These are phyloP conservation scores for Ilex aquifolium DNA, from an alignment of 257 asterid species.

Conservation along the genomic window DNA sequence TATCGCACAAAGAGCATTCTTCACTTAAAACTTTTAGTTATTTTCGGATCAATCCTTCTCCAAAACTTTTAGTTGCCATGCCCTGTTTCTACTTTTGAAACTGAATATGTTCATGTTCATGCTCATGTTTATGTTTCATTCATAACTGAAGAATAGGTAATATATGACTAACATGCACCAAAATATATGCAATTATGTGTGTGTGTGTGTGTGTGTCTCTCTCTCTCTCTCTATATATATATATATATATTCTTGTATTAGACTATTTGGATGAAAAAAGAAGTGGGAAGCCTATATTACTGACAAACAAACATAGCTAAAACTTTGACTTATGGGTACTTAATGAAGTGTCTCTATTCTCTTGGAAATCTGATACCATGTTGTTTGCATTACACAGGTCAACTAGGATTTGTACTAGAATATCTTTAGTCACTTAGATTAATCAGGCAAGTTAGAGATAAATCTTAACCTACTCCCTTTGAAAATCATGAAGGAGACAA, in stretches of 20 bases:
- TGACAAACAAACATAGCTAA: constrained; percentile 10
- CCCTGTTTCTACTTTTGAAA: no score
- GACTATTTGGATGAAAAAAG: no score
- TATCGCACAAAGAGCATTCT: neutral
- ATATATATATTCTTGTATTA: no score
- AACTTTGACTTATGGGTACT: constrained; percentile 26
- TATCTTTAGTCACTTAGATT: constrained; percentile 12
- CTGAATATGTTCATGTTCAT: no score
- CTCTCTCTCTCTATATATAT: no score
- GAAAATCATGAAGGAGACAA: constrained; percentile 63
- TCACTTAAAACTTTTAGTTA: constrained; percentile 10
- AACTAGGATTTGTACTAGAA: neutral
- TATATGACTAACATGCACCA: no score
- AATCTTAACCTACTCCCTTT: constrained; percentile 68
- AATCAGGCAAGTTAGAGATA: constrained; percentile 18
- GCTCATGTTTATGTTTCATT: no score
- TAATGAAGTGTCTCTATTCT: constrained; percentile 18
- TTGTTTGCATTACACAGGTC: constrained; percentile 12
- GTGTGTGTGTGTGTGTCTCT: no score
- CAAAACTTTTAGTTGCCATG: neutral
- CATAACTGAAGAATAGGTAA: no score
- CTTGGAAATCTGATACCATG: constrained; percentile 13
- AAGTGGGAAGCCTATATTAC: no score
- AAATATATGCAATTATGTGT: no score
- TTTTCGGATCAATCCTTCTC: neutral